Evolutionary conservation across 225 moss, liverwort and hornwort species (phyloP), one percentile per base, ranked within the genome.

Genomic region (Polytrichum commune): DNA sequence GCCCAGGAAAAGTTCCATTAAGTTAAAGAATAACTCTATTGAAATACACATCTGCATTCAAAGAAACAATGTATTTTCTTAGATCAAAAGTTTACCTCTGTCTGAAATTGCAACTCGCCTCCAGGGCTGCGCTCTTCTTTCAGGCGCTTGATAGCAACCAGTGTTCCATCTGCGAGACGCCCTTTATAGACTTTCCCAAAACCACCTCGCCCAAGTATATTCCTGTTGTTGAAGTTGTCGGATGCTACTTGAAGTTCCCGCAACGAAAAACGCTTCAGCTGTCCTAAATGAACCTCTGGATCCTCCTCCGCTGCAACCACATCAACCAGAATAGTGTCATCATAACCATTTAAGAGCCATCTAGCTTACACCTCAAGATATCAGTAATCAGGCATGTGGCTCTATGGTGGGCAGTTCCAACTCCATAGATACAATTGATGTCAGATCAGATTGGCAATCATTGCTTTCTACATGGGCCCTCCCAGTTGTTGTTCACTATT

Each of bases 181-280:
- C 93, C 96, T 89, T 93, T 96, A 72, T 93, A 96, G 53, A 96
- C 96, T 81, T 90, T 96, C 35, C 96, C 96, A 71, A 96, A 96
- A 55, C 96, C 96, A 81, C 96, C 96, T 65, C 90, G 90, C 65
- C 96, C 96, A 53, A 96, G 33, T 33, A 96, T 90, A 71, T 96
- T 96, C 70, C 87, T 89, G 73, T 77, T 90, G 84, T 86, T 90
- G 66, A 96, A 96, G 68, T 93, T 89, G 66, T 96, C 96, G n/a
- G 96, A 92, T 20, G 96, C 96, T 63, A 96, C 90, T 80, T 96
- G 96, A 57, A 96, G 93, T 76, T 96, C 96, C 70, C 91, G 80
- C 68, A 96, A 73, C 24, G 90, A 91, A 54, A 92, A 93, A 73
- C 91, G 91, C 63, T 89, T 93, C 66, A 96, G 79, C 81, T 96